Base-by-base conservation (phyloP, 148 eudicot genomes). In the Silene conica region DNA sequence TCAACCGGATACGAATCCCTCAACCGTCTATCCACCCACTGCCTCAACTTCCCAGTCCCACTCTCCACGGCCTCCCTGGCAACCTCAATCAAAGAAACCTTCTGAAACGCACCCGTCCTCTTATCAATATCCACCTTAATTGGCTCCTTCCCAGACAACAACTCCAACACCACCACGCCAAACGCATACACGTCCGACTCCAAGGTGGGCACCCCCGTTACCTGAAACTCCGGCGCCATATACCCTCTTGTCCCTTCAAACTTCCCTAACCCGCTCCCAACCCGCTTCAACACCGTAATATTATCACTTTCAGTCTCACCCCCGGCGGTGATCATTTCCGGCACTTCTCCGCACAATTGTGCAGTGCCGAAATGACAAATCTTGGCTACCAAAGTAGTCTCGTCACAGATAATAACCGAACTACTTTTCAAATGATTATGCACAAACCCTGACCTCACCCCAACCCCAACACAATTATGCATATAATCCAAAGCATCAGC, bases 361-460 rank as follows among this genome's bases (percentile, higher is more conserved):
- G 99, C 88, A 0, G 99, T 90, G 2, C 99, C 99, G 15, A 90
- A 90, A 74, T 95, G 96, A 55, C 96, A 95, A 7, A 95, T 82
- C 28, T 83, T 92, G 0, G 94, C 90, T 48, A 76, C 79, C 58
- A 88, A 59, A 3, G 74, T 58, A 1, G 82, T 76, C 19, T 87
- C 89, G 0, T 92, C 92, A 0, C 72, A 72, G 1, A 92, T 79
- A 20, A 95, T 75, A 6, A 95, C 83, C 18, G 97, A 92, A 25
- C 89, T 77, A 65, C 87, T 87, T 57, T 92, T 95, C 6, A 95
- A 75, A 63, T 87, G 99, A 77, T 92, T 95, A 26, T 95, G 99
- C 6, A 95, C 80, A 50, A 87, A 92, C 14, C 86, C 85, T 22
- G 74, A 70, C 20, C 79, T 83, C 62, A 77, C 62, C 0, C 99